phyloP scores from a whole-genome alignment of 108 stramenopile species.

The Nitzschia sp. region DNA sequence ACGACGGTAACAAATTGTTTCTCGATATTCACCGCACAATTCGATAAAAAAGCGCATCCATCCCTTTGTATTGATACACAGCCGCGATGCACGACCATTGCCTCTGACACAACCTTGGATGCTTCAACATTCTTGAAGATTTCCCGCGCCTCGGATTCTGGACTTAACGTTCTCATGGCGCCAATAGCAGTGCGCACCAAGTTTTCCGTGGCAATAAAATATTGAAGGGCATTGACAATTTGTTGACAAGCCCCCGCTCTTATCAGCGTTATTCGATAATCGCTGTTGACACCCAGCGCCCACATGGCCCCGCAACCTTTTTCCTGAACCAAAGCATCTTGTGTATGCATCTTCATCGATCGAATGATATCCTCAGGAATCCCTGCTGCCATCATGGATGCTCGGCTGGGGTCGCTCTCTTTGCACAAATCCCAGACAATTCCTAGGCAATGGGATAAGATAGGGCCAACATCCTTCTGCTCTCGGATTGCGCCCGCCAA shows the following conservation, averaged over 20 bases:
- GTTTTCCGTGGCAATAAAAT: slow-evolving; percentile 8
- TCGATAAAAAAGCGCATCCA: slow-evolving; percentile 44
- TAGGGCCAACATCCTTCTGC: not conserved
- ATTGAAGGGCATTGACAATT: slow-evolving; percentile 16
- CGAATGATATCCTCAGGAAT: slow-evolving; percentile 9
- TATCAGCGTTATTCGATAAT: not conserved
- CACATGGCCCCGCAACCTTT: slow-evolving; percentile 10
- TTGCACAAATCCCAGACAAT: slow-evolving; percentile 18
- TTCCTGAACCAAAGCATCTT: not conserved
- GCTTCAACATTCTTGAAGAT: slow-evolving; percentile 4
- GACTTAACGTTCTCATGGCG: slow-evolving; percentile 24
- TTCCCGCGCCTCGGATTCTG: slow-evolving; percentile 17
- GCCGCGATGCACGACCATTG: slow-evolving; percentile 33
- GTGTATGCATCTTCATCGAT: slow-evolving; percentile 5
- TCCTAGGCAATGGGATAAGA: slow-evolving; percentile 16
- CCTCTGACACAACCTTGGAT: slow-evolving; percentile 11
- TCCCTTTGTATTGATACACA: slow-evolving; percentile 34
- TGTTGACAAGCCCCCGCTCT: not conserved
- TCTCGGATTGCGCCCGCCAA: slow-evolving; percentile 14
- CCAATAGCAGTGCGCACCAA: slow-evolving; percentile 8
- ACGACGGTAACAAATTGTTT: slow-evolving; percentile 34
- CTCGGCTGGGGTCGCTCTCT: not conserved
- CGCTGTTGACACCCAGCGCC: slow-evolving; percentile 5
- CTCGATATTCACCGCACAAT: slow-evolving; percentile 37
- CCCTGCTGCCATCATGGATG: not conserved